Evolutionary conservation across 2,329 filamentous ascomycete genomes (phyloP), one percentile per base, ranked within the genome.

Genomic region (Orbilia javanica): DNA sequence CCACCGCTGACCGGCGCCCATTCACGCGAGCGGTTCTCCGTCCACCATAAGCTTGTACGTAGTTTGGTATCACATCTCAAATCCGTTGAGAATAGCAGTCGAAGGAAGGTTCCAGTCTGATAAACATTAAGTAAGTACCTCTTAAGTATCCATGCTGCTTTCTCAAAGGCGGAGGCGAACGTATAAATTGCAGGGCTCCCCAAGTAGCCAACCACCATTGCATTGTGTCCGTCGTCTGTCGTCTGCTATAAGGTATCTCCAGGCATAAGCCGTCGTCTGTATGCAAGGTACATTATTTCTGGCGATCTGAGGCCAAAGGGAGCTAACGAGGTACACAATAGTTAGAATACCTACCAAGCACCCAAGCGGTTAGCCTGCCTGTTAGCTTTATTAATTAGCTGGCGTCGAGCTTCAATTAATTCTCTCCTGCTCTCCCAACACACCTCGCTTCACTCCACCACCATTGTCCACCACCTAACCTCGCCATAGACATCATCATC

Each of bases 1-100:
- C 25, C 27, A 39, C 66, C 72, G 72, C 72, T 66, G 39, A 50
- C 22, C 66, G 72, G 72, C 63, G 63, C 46, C 65, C 72, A 64
- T 76, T 67, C 63, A 22, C 31, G 72, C 66, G 72, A 66, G 27
- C 25, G 22, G 36, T 42, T 8, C 18, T 36, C 64, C 31, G n/a
- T 27, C 8, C 55, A 22, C 11, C 20, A 36, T 31, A 34, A 36
- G 63, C 63, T 25, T 50, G 63, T 57, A 22, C 13, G 29, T 3
- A 20, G 18, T n/a, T 15, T 18, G 22, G 31, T 53, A 18, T 15
- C 25, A 52, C 22, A 4, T 50, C 34, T 39, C 29, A 27, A 39
- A 48, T 66, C 34, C 63, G 39, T 50, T 66, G 63, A 48, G 63
- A 8, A 39, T 7, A 27, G 29, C 42, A 52, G n/a, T 50, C 29